phyloP scores from a whole-genome alignment of 495 filamentous ascomycete species.

The Hypoxylon subgilvum region DNA sequence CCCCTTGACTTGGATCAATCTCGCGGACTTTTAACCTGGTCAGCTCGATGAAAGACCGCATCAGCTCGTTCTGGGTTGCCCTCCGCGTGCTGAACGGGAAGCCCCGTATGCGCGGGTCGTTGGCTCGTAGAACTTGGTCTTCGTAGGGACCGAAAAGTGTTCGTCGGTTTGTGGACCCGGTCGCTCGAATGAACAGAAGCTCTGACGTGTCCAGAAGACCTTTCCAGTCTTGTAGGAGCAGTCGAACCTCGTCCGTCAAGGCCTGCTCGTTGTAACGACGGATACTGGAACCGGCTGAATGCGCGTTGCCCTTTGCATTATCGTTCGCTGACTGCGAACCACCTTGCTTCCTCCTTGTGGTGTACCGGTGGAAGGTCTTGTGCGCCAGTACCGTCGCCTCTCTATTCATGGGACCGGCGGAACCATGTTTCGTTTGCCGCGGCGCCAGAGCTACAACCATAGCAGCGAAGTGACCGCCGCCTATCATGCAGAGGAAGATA shows the following conservation, averaged over 20 bases:
- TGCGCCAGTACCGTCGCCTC: slow-evolving; percentile 88
- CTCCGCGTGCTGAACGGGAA: slow-evolving; percentile 96
- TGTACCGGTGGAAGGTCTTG: slow-evolving; percentile 98
- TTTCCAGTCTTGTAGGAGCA: slow-evolving; percentile 80
- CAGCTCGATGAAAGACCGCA: slow-evolving; percentile 90
- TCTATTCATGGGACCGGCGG: slow-evolving; percentile 69
- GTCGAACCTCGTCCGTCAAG: slow-evolving; percentile 79
- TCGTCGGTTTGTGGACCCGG: slow-evolving; percentile 79
- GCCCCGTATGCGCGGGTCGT: slow-evolving; percentile 81
- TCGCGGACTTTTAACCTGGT: slow-evolving; percentile 84
- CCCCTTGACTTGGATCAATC: slow-evolving; percentile 64
- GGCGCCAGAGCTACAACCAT: slow-evolving; percentile 92
- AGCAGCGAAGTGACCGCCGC: slow-evolving; percentile 94
- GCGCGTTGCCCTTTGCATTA: slow-evolving; percentile 84
- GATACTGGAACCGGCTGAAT: slow-evolving; percentile 89
- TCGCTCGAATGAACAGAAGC: slow-evolving; percentile 86
- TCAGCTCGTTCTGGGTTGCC: slow-evolving; percentile 91
- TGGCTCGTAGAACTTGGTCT: slow-evolving; percentile 77
- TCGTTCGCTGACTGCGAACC: slow-evolving; percentile 93
- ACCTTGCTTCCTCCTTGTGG: slow-evolving; percentile 93
- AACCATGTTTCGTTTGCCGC: slow-evolving; percentile 69
- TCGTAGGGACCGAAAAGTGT: slow-evolving; percentile 92
- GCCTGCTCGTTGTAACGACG: slow-evolving; percentile 94
- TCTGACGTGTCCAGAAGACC: slow-evolving; percentile 80
- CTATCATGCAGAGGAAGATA: slow-evolving; percentile 97